A percentile compares a stretch with the other conserved stretches of the same genome.
Evolutionary conservation across 805 yeast genomes (phyloP).

Genomic region (Teunomyces funiuensis): DNA sequence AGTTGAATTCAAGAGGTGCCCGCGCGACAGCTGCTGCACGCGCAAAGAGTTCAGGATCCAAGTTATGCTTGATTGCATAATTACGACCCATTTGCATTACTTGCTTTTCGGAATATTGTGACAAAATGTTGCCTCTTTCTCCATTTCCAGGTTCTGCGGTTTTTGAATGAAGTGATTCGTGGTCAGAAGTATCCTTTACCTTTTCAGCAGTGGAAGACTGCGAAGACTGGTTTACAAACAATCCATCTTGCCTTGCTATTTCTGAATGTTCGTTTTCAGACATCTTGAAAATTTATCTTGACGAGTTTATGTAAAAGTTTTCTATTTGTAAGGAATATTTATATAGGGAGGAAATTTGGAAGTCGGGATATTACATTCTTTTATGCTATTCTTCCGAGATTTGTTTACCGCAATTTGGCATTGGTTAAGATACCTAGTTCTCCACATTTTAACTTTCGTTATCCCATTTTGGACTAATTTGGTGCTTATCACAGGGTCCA

Average conservation of each 20-base stretch:
- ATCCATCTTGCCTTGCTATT: slow-evolving; percentile 8
- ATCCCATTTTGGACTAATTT: not conserved
- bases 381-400: too few relatives aligned
- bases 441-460: not conserved
- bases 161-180: slow-evolving; percentile 19
- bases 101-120: slow-evolving; percentile 60
- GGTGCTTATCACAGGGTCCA: not conserved
- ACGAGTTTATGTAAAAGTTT: too few relatives aligned
- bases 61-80: slow-evolving; percentile 55
- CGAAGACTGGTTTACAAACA: slow-evolving; percentile 13
- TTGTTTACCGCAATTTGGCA: not conserved
- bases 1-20: slow-evolving; percentile 54
- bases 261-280: not conserved
- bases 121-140: slow-evolving; percentile 45
- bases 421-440: not conserved
- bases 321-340: too few relatives aligned
- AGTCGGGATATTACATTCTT: not conserved
- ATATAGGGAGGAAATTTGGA: too few relatives aligned
- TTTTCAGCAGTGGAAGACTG: slow-evolving; percentile 12
- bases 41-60: slow-evolving; percentile 61
- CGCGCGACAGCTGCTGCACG: slow-evolving; percentile 61
- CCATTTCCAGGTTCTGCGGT: slow-evolving; percentile 20
- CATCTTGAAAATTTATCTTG: not conserved
- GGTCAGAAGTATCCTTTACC: slow-evolving; percentile 14
- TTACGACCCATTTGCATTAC: slow-evolving; percentile 69